phyloP scores from a whole-genome alignment of 202 grass and related monocot genomes.

The Brachypodium distachyon region DNA sequence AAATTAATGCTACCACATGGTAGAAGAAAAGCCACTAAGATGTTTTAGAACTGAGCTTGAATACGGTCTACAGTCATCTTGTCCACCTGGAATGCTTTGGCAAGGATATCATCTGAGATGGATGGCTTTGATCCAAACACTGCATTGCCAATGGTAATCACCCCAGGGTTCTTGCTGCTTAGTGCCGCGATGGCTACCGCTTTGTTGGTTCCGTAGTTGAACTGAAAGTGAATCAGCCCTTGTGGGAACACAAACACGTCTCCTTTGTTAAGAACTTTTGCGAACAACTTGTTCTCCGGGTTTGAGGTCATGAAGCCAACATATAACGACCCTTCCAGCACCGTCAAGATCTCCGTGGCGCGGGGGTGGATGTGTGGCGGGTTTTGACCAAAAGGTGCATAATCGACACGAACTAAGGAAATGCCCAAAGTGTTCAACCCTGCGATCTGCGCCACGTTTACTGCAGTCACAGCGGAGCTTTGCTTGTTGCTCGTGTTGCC shows the following conservation, averaged over 20 bases:
- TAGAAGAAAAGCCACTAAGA: too few species aligned
- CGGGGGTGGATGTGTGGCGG: conserved; percentile 31
- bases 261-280: conserved; percentile 24
- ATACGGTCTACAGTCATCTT: conserved; percentile 11
- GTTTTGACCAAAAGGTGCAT: conserved; percentile 22
- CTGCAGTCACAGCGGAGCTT: background rate
- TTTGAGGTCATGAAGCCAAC: conserved; percentile 23
- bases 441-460: conserved; percentile 6
- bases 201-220: conserved; percentile 2
- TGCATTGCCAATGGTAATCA: conserved; percentile 12
- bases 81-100: conserved; percentile 19
- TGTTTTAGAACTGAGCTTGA: conserved; percentile 11
- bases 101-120: conserved; percentile 27
- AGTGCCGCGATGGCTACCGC: background rate
- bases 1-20: too few species aligned
- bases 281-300: conserved; percentile 17
- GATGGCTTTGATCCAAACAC: conserved; percentile 17
- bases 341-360: conserved; percentile 17
- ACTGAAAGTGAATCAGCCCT: conserved; percentile 26
- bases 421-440: conserved; percentile 20
- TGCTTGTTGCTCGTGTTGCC: conserved; percentile 19
- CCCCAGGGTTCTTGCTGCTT: conserved; percentile 27
- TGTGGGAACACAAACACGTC: conserved; percentile 26
- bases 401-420: conserved; percentile 26
- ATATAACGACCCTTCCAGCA: conserved; percentile 24